Evolutionary conservation across 257 asterid species (phyloP).

Genomic region (Misopates orontium): DNA sequence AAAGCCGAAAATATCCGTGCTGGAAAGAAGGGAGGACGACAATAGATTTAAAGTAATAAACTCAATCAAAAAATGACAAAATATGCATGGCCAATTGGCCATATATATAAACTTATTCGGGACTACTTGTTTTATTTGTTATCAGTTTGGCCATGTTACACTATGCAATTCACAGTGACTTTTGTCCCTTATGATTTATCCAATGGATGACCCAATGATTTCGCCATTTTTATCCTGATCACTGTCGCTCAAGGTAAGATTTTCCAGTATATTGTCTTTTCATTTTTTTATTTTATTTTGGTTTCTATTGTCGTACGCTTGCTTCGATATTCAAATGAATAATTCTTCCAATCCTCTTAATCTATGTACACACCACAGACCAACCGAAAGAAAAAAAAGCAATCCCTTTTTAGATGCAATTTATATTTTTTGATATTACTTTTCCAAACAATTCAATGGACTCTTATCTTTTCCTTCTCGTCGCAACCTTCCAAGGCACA

Average conservation of each 20-base stretch:
- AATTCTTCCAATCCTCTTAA: neutral
- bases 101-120: too few species aligned
- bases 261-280: constrained; percentile 54
- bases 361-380: too few species aligned
- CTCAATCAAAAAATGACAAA: constrained; percentile 23
- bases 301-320: constrained; percentile 36
- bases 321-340: constrained; percentile 17
- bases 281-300: too few species aligned
- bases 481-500: neutral
- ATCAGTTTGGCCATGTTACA: constrained; percentile 14
- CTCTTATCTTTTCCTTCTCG: neutral
- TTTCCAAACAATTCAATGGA: too few species aligned
- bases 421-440: too few species aligned
- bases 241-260: constrained; percentile 35
- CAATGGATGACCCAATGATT: constrained; percentile 30
- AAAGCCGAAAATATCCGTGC: constrained; percentile 22
- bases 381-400: too few species aligned
- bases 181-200: constrained; percentile 27
- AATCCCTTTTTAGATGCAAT: too few species aligned
- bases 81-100: constrained; percentile 14
- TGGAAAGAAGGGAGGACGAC: constrained; percentile 6
- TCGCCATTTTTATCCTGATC: constrained; percentile 36
- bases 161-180: neutral
- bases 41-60: too few species aligned
- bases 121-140: constrained; percentile 17